Evolutionary conservation across 441 rosid genomes (phyloP), one percentile per base, ranked within the genome.

Genomic region (Adansonia rubrostipa): DNA sequence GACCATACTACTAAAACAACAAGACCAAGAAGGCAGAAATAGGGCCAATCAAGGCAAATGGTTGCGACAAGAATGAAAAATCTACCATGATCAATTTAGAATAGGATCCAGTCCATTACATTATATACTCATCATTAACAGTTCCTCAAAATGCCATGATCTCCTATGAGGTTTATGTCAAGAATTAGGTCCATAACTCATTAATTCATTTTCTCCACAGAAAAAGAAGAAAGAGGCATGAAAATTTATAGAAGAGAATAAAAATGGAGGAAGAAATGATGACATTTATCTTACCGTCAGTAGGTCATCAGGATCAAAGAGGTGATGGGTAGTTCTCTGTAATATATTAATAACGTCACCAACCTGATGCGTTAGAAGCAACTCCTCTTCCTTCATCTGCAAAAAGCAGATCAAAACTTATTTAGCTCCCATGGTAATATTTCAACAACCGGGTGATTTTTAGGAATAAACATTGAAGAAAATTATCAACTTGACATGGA

Each of bases 371-470:
- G 98, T 86, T 80, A 84, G 79, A 80, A 96, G 98, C 83, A 96
- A 80, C 79, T 90, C 91, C 45, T 93, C 92, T 86, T 96, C 98
- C 81, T 89, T 96, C 98, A 96, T 94, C 99, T 96, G 91, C 84
- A 83, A 67, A 36, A 73, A 24, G 13, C n/a, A 63, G 45, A 60
- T 47, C 5, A 48, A 10, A 53, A 58, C 14, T 54, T 57, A 53
- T 40, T 44, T 44, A 82, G 78, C 48, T 73, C 53, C 6, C 19
- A 42, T 42, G 5, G 13, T 60, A 56, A 54, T 72, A 28, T 17
- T 40, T 36, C 56, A 24, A 9, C 50, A 71, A 53, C 48, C 19
- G 3, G 40, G 28, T 3, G 5, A 13, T 0, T 60, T 19, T 62
- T 9, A 9, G 56, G 58, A 13, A 28, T 15, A 53, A 17, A 19